Evolutionary conservation across 176 grass and related monocot species (phyloP).

Genomic region (Raddia distichophylla): DNA sequence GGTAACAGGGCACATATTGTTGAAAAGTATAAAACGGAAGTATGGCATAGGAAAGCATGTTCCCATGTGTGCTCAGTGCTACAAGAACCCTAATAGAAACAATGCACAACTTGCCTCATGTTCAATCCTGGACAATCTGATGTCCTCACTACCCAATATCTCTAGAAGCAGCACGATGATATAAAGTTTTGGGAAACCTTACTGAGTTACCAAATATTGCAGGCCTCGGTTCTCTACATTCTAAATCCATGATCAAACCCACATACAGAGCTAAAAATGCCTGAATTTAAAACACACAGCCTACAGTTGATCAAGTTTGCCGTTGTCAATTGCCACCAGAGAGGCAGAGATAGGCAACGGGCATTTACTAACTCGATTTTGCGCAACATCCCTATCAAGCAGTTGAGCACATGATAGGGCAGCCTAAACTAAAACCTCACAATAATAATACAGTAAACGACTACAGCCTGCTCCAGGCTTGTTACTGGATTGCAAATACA

Average conservation of each 20-base stretch:
- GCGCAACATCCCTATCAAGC: background rate
- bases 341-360: constrained; percentile 19
- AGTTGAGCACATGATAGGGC: background rate
- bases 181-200: background rate
- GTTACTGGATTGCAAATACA: constrained; percentile 15
- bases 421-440: background rate
- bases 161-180: constrained; percentile 9
- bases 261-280: background rate
- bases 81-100: constrained; percentile 8
- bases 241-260: constrained; percentile 26
- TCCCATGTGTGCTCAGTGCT: background rate
- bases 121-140: background rate
- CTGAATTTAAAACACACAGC: background rate
- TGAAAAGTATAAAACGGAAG: background rate
- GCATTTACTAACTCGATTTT: background rate
- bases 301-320: background rate
- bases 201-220: background rate
- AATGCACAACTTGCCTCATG: background rate
- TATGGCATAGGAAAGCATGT: background rate
- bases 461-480: background rate
- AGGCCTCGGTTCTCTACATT: background rate
- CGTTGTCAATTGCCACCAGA: background rate
- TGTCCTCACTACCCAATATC: background rate
- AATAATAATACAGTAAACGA: background rate
- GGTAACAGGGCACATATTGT: background rate